Evolutionary conservation across 2,329 filamentous ascomycete genomes (phyloP), one percentile per base, ranked within the genome.

Genomic region (Pseudogymnoascus destructans): DNA sequence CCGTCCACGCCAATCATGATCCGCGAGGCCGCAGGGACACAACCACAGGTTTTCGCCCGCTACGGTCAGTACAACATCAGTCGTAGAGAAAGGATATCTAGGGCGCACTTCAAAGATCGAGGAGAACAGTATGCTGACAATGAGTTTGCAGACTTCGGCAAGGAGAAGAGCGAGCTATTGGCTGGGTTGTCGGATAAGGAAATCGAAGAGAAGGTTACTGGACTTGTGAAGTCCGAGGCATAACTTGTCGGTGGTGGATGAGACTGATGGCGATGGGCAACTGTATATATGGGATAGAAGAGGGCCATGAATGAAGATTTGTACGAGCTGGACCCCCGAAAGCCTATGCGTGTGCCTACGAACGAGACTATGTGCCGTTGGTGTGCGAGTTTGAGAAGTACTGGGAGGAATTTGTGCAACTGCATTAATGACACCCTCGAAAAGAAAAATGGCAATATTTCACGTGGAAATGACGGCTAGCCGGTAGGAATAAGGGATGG

Each of bases 1-100:
- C 93, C 93, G 59, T 78, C 87, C 73, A 91, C 81, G 55, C 93
- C 93, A 58, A 97, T 98, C 74, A 78, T 98, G 78, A 84, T 98
- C 69, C 88, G 93, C 70, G 93, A 97, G 78, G 93, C 92, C 57
- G 77, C 82, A 66, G 89, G 88, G 69, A 89, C 88, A 58, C 77
- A 87, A 71, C 92, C 93, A 63, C 86, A 83, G 73, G 82, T 98
- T 63, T 97, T 86, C 73, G 91, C 92, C 66, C 81, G 93, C 84
- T 98, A 95, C 71, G 92, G 89, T 95, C 13, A 59, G n/a, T 30
- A 36, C 54, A 49, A 13, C 42, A 21, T 15, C 32, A 59, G 49
- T 42, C 42, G 17, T 52, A 19, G 23, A 30, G 23, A 52, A 52
- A 17, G 5, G 23, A 52, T 36, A 42, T 57, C 46, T 23, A 57